Evolutionary conservation across 2,329 filamentous ascomycete species (phyloP).

Genomic region (Aspergillus sergii): DNA sequence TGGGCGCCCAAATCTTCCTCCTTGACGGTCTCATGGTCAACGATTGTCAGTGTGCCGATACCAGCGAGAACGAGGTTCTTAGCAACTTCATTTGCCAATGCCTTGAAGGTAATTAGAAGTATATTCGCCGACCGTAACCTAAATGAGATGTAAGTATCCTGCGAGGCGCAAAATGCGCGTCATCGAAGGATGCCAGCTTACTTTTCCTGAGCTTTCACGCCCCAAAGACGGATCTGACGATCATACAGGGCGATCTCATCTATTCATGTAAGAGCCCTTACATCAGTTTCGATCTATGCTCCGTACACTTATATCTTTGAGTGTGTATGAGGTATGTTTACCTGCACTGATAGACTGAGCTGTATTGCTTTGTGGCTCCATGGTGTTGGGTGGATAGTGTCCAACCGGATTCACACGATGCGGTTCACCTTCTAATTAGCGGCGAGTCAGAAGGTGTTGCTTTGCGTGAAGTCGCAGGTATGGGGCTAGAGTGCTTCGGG

Average conservation of each 20-base stretch:
- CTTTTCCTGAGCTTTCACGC: constrained; percentile 87
- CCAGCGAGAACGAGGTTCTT: constrained; percentile 97
- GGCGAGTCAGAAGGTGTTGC: background rate
- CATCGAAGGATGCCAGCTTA: constrained; percentile 31
- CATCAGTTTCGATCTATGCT: background rate
- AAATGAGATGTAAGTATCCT: background rate
- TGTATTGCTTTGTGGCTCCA: constrained; percentile 27
- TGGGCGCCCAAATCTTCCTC: constrained; percentile 80
- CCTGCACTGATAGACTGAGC: constrained; percentile 38
- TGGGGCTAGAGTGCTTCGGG: background rate
- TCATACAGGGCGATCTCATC: constrained; percentile 98
- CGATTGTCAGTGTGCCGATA: constrained; percentile 83
- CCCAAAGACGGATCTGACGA: constrained; percentile 95
- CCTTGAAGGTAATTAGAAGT: constrained; percentile 83
- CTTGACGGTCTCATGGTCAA: constrained; percentile 75
- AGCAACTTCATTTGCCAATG: constrained; percentile 88
- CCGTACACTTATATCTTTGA: background rate
- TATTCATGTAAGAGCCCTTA: constrained; percentile 35
- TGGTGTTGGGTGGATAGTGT: constrained; percentile 10
- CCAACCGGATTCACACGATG: background rate
- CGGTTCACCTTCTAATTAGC: too few species aligned
- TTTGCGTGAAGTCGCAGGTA: background rate
- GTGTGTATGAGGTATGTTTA: constrained; percentile 15
- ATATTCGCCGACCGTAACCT: constrained; percentile 88
- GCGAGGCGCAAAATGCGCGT: background rate